Evolutionary conservation across 73 alveolate species (phyloP).

Genomic region (Paramecium sonneborni): DNA sequence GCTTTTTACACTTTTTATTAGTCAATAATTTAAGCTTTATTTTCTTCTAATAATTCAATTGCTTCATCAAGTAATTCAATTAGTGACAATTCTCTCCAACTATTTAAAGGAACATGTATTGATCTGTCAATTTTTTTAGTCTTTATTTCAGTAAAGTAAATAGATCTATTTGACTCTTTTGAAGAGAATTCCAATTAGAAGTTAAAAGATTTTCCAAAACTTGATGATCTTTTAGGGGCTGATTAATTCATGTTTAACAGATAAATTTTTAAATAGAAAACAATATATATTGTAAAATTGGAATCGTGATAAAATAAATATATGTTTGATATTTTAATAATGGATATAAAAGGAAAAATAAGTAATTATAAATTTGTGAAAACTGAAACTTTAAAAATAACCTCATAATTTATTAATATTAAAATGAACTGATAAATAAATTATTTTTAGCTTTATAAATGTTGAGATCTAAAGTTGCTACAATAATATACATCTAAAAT

Average conservation of each 20-base stretch:
- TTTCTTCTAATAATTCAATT: not conserved
- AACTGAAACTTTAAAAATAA: too few species aligned
- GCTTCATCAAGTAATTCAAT: constrained; percentile 38
- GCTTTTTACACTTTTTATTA: constrained; percentile 24
- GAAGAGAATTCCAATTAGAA: not conserved
- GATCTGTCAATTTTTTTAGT: not conserved
- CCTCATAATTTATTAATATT: too few species aligned
- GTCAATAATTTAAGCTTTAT: not conserved
- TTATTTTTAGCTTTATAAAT: too few species aligned
- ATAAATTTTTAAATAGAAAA: not conserved
- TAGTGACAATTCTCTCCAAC: not conserved
- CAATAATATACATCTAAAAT: too few species aligned
- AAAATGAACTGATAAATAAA: too few species aligned
- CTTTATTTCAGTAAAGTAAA: not conserved
- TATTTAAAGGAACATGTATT: not conserved
- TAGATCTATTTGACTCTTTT: not conserved
- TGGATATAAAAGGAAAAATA: too few species aligned
- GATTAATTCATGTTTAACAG: constrained; percentile 9
- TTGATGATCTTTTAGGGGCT: constrained; percentile 29
- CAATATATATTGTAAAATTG: not conserved
- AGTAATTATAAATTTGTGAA: too few species aligned
- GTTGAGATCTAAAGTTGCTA: too few species aligned
- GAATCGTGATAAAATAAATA: not conserved
- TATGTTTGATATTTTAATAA: not conserved
- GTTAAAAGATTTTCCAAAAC: not conserved